phyloP scores from a whole-genome alignment of 768 basidiomycete species.

The Mrakia frigida region DNA sequence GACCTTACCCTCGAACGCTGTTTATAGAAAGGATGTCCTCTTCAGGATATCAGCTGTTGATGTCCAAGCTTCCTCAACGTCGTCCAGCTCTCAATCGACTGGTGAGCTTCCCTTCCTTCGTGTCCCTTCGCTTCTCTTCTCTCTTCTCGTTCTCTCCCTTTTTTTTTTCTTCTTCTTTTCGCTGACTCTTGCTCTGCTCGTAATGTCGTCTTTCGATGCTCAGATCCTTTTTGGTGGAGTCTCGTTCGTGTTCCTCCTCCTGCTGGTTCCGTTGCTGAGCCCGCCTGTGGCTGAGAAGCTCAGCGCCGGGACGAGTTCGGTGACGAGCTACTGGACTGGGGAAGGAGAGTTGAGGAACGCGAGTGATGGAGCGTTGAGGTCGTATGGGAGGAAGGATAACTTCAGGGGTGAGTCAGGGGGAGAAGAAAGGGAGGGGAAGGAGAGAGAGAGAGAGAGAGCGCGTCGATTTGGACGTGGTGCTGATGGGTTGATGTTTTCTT shows the following conservation, averaged over 20 bases:
- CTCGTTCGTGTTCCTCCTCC: background rate
- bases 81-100: background rate
- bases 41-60: background rate
- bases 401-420: conserved; percentile 20
- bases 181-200: too few species aligned
- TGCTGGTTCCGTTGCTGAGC: conserved; percentile 9
- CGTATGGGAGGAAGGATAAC: conserved; percentile 27
- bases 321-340: conserved; percentile 3
- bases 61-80: background rate
- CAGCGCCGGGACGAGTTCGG: conserved; percentile 9
- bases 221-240: background rate
- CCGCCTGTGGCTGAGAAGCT: background rate
- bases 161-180: too few species aligned
- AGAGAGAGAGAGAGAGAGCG: background rate
- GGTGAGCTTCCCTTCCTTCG: background rate
- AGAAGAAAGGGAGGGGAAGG: background rate
- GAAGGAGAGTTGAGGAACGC: conserved; percentile 5
- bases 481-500: background rate
- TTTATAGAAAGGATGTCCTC: background rate
- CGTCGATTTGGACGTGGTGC: background rate
- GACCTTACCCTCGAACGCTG: background rate
- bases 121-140: background rate
- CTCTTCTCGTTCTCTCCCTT: background rate
- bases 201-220: background rate
- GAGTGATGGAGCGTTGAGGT: conserved; percentile 29